Evolutionary conservation across 768 basidiomycete genomes (phyloP), one percentile per base, ranked within the genome.

Genomic region (Galerina marginata): DNA sequence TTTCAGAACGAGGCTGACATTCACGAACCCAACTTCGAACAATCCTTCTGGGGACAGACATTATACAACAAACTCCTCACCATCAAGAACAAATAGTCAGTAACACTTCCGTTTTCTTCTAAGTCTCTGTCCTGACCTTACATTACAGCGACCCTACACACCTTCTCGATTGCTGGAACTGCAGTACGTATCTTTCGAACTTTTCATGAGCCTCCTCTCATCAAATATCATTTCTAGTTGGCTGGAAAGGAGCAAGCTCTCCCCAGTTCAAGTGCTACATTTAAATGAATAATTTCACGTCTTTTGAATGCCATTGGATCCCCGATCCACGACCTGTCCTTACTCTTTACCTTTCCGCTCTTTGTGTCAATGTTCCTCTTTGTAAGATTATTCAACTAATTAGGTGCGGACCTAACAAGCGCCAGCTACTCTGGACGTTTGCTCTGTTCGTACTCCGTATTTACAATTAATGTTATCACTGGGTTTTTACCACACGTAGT

Each of bases 161-260:
- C 46, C 38, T 72, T n/a, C 65, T 72, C 9, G 71, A 70, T 46
- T 72, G 71, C 56, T 72, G 71, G 71, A 61, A 72, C 23, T 72
- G 71, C 49, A 66, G 71, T 72, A 58, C 61, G 67, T 63, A 15
- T 16, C n/a, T 45, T 29, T 9, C 25, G 26, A 9, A 37, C 29
- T 39, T 36, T 6, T 44, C 7, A 1, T 10, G 6, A 59, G 38
- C 16, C 15, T 15, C 36, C 12, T 14, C 40, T 38, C 3, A 33
- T n/a, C 46, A 10, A 16, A 12, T 20, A 20, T 12, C 16, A n/a
- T 6, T 26, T 6, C 1, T 38, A 67, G 65, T 67, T 37, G 65
- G 65, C 11, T 67, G 65, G 65, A 67, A 67, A 40, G 65, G 65
- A 46, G n/a, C 65, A 9, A 36, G 14, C 4, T 36, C 46, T 29